Conservation (phyloP, 768 basidiomycete species). For the Podaxis carcinomalis region DNA sequence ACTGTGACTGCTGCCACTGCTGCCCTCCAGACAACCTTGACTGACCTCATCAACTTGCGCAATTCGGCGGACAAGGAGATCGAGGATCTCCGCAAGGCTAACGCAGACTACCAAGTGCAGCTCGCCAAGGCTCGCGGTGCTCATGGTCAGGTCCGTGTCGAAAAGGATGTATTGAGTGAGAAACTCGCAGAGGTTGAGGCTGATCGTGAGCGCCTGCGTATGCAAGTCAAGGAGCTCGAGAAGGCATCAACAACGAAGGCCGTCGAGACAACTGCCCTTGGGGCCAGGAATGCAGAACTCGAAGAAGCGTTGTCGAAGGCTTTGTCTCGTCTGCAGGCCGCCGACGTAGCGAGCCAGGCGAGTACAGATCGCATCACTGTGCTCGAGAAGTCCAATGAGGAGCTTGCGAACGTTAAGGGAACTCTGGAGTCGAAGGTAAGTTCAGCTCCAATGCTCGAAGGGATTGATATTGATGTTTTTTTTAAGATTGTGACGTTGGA, state of each 20-base stretch:
- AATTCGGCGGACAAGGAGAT: slow-evolving; percentile 57
- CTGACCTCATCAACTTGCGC: slow-evolving; percentile 56
- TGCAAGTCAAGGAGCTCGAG: slow-evolving; percentile 54
- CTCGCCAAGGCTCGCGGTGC: slow-evolving; percentile 72
- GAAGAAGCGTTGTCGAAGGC: slow-evolving; percentile 75
- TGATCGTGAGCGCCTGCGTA: slow-evolving; percentile 60
- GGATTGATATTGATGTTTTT: slow-evolving; percentile 12
- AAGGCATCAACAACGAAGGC: slow-evolving; percentile 35
- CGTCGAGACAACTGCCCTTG: slow-evolving; percentile 42
- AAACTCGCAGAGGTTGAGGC: slow-evolving; percentile 55
- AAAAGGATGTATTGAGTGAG: slow-evolving; percentile 71
- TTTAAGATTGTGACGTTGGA: slow-evolving; percentile 59
- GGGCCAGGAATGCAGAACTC: slow-evolving; percentile 52
- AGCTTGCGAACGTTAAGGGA: slow-evolving; percentile 53
- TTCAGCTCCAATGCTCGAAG: background rate
- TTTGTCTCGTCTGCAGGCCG: slow-evolving; percentile 62
- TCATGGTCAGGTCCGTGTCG: slow-evolving; percentile 75
- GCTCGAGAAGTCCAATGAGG: slow-evolving; percentile 58
- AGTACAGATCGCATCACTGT: slow-evolving; percentile 56
- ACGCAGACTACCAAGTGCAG: slow-evolving; percentile 68
- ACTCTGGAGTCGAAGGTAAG: slow-evolving; percentile 57
- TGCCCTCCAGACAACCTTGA: slow-evolving; percentile 55
- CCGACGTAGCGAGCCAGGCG: slow-evolving; percentile 63
- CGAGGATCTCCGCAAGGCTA: slow-evolving; percentile 65
- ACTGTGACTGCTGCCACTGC: slow-evolving; percentile 47